phyloP scores from a whole-genome alignment of 441 rosid genomes.

The Jatropha multifida region DNA sequence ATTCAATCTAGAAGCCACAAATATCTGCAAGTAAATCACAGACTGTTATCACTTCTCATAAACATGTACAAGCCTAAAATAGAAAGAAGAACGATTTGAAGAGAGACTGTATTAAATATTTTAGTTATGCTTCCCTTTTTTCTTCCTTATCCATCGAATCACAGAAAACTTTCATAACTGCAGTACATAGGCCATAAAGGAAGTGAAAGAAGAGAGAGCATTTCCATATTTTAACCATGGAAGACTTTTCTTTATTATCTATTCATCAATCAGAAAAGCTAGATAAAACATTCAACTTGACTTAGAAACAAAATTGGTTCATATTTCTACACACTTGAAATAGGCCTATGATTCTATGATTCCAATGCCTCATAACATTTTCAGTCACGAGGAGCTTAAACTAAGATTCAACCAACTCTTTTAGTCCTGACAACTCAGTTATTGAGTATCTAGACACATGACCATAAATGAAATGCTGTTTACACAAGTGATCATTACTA shows the following conservation, averaged over 20 bases:
- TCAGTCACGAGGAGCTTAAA: background rate
- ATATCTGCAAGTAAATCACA: conserved; percentile 52
- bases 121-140: background rate
- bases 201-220: background rate
- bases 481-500: background rate
- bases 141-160: background rate
- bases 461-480: conserved; percentile 1
- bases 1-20: conserved; percentile 94
- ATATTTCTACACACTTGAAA: background rate
- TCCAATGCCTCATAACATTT: background rate
- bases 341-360: background rate
- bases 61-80: background rate
- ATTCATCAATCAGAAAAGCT: background rate
- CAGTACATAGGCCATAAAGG: background rate
- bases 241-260: background rate
- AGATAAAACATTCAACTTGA: background rate
- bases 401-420: background rate
- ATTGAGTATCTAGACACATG: conserved; percentile 3
- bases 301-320: background rate
- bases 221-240: background rate
- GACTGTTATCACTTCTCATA: conserved; percentile 8
- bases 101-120: background rate
- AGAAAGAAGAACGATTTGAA: background rate
- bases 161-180: background rate
- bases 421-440: background rate